Percentiles rank a stretch among this genome's conserved stretches.
Evolutionary conservation across 2,329 filamentous ascomycete genomes (phyloP).

Genomic region (Aspergillus sergii): DNA sequence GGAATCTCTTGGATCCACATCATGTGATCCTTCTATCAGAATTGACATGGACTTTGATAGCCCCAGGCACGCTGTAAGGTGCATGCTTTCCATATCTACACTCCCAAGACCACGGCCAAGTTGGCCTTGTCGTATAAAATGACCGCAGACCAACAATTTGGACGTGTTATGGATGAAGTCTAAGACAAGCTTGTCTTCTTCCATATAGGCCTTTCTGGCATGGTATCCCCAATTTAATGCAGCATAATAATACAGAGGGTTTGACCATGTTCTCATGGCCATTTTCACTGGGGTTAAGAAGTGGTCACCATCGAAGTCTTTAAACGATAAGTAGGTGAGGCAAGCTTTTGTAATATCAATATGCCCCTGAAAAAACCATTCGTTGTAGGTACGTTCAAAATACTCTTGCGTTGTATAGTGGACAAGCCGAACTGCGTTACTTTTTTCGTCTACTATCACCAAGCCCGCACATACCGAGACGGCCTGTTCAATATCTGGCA

Average conservation of each 20-base stretch:
- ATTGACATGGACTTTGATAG: background rate
- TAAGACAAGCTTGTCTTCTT: background rate
- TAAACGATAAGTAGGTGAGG: conserved; percentile 27
- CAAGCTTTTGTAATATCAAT: conserved; percentile 19
- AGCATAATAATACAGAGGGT: conserved; percentile 17
- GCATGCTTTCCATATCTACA: background rate
- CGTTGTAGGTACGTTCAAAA: conserved; percentile 20
- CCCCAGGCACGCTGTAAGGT: background rate
- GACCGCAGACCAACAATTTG: background rate
- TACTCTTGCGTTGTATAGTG: conserved; percentile 40
- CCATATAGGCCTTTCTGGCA: conserved; percentile 2
- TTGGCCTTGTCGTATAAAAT: background rate
- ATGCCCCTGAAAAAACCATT: conserved; percentile 20
- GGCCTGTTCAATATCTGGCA: conserved; percentile 31
- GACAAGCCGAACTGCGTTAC: conserved; percentile 33
- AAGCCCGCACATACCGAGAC: conserved; percentile 36
- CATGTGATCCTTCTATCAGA: background rate
- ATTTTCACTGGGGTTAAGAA: background rate
- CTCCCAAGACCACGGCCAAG: too few species aligned
- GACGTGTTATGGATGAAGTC: background rate
- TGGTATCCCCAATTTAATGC: conserved; percentile 21
- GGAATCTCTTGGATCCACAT: too few species aligned
- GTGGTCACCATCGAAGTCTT: conserved; percentile 14
- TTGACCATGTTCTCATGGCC: background rate
- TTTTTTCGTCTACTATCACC: conserved; percentile 34